A percentile compares a stretch with the other conserved stretches of the same genome.
Evolutionary conservation across 352 stramenopile species (phyloP).

Genomic region (Pythium rishiriense): DNA sequence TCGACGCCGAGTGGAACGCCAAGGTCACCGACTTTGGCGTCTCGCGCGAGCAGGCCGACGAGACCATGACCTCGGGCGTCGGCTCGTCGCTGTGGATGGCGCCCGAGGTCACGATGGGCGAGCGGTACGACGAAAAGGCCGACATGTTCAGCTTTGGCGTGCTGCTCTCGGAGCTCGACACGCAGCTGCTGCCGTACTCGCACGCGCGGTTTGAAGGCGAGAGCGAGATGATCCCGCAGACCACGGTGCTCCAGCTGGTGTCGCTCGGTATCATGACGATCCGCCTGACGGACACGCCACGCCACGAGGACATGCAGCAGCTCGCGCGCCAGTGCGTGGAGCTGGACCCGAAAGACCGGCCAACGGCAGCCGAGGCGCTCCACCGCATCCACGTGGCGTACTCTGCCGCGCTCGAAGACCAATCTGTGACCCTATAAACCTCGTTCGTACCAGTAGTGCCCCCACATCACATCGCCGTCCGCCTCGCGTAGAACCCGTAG

Average conservation of each 20-base stretch:
- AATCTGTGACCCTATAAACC: constrained; percentile 4
- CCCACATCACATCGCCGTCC: too few species aligned
- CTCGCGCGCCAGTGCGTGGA: constrained; percentile 48
- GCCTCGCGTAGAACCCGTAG: background rate
- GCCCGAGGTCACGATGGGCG: constrained; percentile 38
- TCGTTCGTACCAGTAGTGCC: background rate
- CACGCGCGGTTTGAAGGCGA: background rate
- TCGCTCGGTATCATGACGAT: constrained; percentile 32
- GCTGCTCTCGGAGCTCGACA: constrained; percentile 56
- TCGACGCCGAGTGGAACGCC: constrained; percentile 36
- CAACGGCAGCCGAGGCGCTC: constrained; percentile 40
- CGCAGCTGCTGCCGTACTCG: constrained; percentile 31
- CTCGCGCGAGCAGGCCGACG: constrained; percentile 19
- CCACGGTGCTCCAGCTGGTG: constrained; percentile 40
- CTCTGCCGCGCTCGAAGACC: background rate
- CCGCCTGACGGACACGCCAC: constrained; percentile 20
- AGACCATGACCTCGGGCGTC: constrained; percentile 29
- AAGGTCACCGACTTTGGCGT: constrained; percentile 66
- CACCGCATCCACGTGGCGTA: constrained; percentile 33
- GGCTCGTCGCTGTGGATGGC: constrained; percentile 29
- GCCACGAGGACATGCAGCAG: constrained; percentile 23
- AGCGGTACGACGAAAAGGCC: constrained; percentile 40
- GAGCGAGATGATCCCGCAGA: constrained; percentile 6
- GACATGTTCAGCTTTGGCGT: constrained; percentile 64
- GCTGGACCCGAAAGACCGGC: constrained; percentile 42